These are phyloP conservation scores for Arctium lappa DNA, from an alignment of 129 eudicot genomes.

Conservation along the genomic window DNA sequence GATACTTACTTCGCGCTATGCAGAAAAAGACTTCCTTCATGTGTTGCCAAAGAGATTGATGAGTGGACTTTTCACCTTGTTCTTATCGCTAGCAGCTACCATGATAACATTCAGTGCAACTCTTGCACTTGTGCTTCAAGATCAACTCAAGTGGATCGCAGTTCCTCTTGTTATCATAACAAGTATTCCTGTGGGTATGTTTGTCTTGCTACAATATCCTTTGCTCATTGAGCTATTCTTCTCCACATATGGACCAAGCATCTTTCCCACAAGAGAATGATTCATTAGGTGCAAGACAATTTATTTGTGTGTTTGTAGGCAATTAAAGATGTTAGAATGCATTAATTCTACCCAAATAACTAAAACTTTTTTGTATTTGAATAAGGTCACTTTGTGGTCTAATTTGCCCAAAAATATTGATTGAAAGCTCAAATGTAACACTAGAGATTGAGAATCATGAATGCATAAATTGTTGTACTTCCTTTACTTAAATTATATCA, in stretches of 20 bases:
- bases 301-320: not conserved
- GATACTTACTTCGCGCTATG: conserved; percentile 19
- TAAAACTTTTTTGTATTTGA: not conserved
- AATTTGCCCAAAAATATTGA: not conserved
- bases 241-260: not conserved
- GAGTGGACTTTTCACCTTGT: conserved; percentile 16
- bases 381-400: not conserved
- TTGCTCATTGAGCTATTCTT: not conserved
- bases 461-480: not conserved
- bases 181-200: not conserved
- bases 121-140: not conserved
- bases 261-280: not conserved
- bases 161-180: not conserved
- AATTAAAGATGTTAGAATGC: not conserved
- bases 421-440: not conserved
- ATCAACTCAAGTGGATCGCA: not conserved
- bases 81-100: not conserved
- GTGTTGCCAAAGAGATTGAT: conserved; percentile 19
- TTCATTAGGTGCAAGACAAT: not conserved
- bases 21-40: conserved; percentile 8
- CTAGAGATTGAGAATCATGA: not conserved
- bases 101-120: not conserved
- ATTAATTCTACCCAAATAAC: not conserved
- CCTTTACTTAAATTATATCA: not conserved
- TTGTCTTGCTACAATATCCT: not conserved